Evolutionary conservation across 176 grass and related monocot genomes (phyloP), one percentile per base, ranked within the genome.

Genomic region (Eleusine indica): DNA sequence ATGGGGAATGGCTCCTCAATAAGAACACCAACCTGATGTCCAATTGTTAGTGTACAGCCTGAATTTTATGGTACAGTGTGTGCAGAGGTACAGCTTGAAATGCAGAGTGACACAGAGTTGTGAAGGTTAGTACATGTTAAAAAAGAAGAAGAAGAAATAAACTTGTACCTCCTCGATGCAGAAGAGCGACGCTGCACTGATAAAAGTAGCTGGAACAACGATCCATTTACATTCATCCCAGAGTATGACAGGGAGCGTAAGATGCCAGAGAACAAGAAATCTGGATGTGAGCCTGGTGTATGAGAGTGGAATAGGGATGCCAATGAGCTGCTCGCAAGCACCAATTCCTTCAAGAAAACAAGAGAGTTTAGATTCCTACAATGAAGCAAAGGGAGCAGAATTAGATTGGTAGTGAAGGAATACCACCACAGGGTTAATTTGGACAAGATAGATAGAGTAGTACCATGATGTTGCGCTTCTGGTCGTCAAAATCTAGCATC

Each of bases 201-300:
- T 78, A 75, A 99, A 99, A 40, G 96, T 99, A 70, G 93, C 96
- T 52, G 96, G 96, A 66, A 99, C 67, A 39, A 96, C 96, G 28
- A 96, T 96, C 96, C 96, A 96, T 84, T 93, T 94, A 42, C 96
- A 96, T 76, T 99, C 96, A 8, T 90, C 81, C 96, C 96, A 99
- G 19, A 99, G 91, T 87, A 99, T 96, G 15, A 96, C 77, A 13
- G 93, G 96, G 82, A 99, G 91, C 0, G 91, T 96, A 78, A 99
- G 93, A 88, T 96, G 96, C 96, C 96, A 99, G 5, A 99, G 86
- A 66, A 96, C 91, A 71, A 99, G 93, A 87, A 99, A 99, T 60
- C 96, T 85, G 2, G 93, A 99, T 19, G 93, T 99, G 15, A 96
- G 81, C 29, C 96, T 93, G 46, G 96, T 98, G 80, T 98, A 98